Percentiles rank a stretch among this genome's conserved stretches.
Conservation (phyloP, 1,284 basidiomycete species). For the Pseudozyma sp. region DNA sequence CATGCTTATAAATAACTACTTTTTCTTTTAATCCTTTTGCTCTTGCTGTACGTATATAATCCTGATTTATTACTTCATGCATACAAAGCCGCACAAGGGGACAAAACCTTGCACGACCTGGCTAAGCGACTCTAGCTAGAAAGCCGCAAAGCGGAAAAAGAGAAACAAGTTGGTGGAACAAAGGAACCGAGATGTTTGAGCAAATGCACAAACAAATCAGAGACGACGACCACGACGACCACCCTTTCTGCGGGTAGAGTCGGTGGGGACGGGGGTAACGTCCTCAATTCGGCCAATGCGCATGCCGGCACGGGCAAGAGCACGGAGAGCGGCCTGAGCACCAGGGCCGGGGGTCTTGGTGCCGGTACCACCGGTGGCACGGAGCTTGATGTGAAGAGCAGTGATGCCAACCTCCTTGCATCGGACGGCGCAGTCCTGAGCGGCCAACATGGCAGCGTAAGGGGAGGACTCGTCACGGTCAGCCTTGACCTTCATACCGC, state of each 20-base stretch:
- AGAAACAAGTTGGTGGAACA: slow-evolving; percentile 19
- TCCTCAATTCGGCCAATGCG: slow-evolving; percentile 92
- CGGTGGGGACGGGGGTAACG: slow-evolving; percentile 96
- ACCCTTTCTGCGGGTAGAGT: slow-evolving; percentile 98
- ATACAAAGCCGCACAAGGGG: slow-evolving; percentile 41
- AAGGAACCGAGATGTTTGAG: slow-evolving; percentile 17
- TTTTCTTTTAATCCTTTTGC: too few relatives aligned
- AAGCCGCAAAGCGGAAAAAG: slow-evolving; percentile 9
- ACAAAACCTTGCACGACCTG: slow-evolving; percentile 34
- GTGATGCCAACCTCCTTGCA: slow-evolving; percentile 99
- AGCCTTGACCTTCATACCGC: slow-evolving; percentile 99
- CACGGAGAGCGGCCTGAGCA: slow-evolving; percentile 97
- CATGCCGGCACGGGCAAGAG: slow-evolving; percentile 98
- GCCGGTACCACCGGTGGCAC: slow-evolving; percentile 97
- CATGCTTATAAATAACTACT: too few relatives aligned
- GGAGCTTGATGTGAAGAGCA: slow-evolving; percentile 96
- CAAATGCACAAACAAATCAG: slow-evolving; percentile 64
- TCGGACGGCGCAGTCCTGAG: slow-evolving; percentile 93
- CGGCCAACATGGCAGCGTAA: slow-evolving; percentile 99
- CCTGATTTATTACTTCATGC: too few relatives aligned
- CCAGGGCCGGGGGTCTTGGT: slow-evolving; percentile 99
- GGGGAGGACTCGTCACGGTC: slow-evolving; percentile 99
- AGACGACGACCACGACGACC: slow-evolving; percentile 99
- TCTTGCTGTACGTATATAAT: too few relatives aligned
- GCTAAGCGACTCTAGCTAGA: slow-evolving; percentile 18